phyloP scores from a whole-genome alignment of 495 filamentous ascomycete genomes.

The Rhizodiscina lignyota region DNA sequence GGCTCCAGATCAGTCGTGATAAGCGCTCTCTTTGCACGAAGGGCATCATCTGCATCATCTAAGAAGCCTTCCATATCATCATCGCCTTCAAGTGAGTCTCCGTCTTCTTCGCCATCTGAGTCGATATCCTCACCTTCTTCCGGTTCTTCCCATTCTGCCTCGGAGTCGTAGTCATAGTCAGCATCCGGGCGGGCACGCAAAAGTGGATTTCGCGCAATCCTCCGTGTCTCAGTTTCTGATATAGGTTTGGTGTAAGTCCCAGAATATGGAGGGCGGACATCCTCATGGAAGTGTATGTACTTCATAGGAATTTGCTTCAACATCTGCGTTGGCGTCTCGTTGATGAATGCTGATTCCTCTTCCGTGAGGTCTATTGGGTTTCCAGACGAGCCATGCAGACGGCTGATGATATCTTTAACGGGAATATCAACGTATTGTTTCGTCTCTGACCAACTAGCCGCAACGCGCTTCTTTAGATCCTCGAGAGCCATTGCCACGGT shows the following conservation, averaged over 20 bases:
- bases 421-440: slow-evolving; percentile 20
- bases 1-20: slow-evolving; percentile 61
- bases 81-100: slow-evolving; percentile 39
- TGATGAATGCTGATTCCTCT: slow-evolving; percentile 14
- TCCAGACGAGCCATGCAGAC: slow-evolving; percentile 17
- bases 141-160: slow-evolving; percentile 82
- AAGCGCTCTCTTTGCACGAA: slow-evolving; percentile 23
- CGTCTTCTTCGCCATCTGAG: slow-evolving; percentile 69
- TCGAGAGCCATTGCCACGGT: no score
- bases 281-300: slow-evolving; percentile 64
- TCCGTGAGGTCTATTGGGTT: slow-evolving; percentile 28
- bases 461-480: no score
- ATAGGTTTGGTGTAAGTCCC: slow-evolving; percentile 58
- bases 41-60: slow-evolving; percentile 34
- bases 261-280: slow-evolving; percentile 79
- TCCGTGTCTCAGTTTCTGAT: slow-evolving; percentile 30
- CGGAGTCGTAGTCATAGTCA: slow-evolving; percentile 94
- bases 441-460: no score
- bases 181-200: slow-evolving; percentile 42
- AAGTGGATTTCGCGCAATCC: slow-evolving; percentile 56
- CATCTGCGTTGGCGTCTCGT: slow-evolving; percentile 27
- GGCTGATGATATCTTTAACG: slow-evolving; percentile 50
- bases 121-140: slow-evolving; percentile 67
- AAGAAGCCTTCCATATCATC: slow-evolving; percentile 63
- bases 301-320: slow-evolving; percentile 56